These are phyloP conservation scores for Candida buenavistaensis DNA, from an alignment of 1,139 yeast species.

Conservation along the genomic window DNA sequence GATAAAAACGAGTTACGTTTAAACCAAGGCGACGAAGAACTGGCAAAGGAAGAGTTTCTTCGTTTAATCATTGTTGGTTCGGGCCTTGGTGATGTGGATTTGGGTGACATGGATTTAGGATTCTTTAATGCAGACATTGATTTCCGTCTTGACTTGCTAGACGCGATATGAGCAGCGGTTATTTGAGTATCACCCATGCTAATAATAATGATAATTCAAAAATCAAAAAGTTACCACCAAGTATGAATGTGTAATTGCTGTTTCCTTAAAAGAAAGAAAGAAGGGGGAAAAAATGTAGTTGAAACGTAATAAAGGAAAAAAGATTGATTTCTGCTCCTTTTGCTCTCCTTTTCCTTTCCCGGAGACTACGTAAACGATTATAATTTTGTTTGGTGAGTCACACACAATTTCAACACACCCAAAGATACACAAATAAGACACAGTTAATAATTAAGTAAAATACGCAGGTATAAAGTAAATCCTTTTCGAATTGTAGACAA, in stretches of 20 bases:
- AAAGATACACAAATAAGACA: not conserved
- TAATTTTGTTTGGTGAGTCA: not conserved
- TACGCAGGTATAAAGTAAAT: not conserved
- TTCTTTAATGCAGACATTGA: constrained; percentile 11
- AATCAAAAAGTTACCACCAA: no score
- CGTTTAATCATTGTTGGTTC: constrained; percentile 22
- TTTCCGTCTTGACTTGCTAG: constrained; percentile 13
- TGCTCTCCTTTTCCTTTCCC: no score
- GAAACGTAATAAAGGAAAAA: constrained; percentile 1
- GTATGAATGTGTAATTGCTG: no score
- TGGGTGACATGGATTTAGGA: constrained; percentile 1
- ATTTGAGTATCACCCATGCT: not conserved
- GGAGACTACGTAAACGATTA: no score
- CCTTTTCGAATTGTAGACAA: no score
- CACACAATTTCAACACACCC: not conserved
- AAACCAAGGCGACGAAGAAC: constrained; percentile 54
- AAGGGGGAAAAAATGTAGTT: no score
- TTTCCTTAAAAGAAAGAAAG: not conserved
- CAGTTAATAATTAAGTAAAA: not conserved
- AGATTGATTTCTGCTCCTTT: not conserved
- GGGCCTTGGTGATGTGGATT: constrained; percentile 14
- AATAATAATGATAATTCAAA: no score
- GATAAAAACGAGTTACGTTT: constrained; percentile 64
- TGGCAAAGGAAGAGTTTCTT: constrained; percentile 46
- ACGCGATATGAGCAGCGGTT: constrained; percentile 5